These are phyloP conservation scores for Fraxinus ornus DNA, from an alignment of 305 asterid genomes.

Conservation along the genomic window DNA sequence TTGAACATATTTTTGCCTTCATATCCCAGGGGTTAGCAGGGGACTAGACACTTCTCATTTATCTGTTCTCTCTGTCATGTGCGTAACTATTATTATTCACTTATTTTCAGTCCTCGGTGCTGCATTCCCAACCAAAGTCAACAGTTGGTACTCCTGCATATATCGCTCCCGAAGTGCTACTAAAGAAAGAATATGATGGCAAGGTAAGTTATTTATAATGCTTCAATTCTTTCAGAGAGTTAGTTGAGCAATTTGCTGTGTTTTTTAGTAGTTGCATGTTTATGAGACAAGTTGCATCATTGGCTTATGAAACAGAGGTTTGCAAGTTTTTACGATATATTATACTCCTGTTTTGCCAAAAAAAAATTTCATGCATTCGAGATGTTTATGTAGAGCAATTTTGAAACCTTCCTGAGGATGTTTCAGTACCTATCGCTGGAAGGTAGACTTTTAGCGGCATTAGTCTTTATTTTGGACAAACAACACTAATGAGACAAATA, in stretches of 20 bases:
- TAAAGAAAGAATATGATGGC: slow-evolving; percentile 94
- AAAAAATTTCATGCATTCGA: not conserved
- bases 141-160: slow-evolving; percentile 99
- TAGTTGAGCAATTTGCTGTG: not conserved
- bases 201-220: slow-evolving; percentile 47
- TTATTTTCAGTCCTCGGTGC: slow-evolving; percentile 77
- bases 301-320: not conserved
- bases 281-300: not conserved
- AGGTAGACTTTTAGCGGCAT: not conserved
- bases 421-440: not conserved
- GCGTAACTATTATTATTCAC: slow-evolving; percentile 8
- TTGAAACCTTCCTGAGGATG: not conserved
- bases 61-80: not conserved
- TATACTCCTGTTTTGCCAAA: not conserved
- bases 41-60: not conserved
- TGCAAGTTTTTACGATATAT: not conserved
- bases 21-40: not conserved
- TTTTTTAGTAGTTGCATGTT: not conserved
- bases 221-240: not conserved
- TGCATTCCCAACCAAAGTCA: slow-evolving; percentile 98
- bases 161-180: slow-evolving; percentile 94
- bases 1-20: not conserved
- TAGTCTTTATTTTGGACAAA: not conserved
- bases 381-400: not conserved
- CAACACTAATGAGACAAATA: not conserved